These are phyloP conservation scores for Colletotrichum spaethianum DNA, from an alignment of 2,329 filamentous ascomycete species.

Conservation along the genomic window DNA sequence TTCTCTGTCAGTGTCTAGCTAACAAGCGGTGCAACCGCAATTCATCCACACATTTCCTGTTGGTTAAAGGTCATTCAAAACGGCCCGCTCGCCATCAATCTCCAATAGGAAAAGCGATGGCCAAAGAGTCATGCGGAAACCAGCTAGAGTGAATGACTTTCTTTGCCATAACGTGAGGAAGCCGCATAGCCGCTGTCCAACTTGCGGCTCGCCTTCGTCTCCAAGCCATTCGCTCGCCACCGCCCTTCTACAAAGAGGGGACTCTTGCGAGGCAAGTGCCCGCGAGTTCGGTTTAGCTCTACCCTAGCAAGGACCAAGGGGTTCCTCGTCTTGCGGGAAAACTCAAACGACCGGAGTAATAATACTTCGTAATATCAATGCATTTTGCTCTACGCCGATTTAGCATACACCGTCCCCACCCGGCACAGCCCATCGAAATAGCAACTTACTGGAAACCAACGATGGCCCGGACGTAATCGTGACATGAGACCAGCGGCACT, in stretches of 20 bases:
- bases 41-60: slow-evolving; percentile 27
- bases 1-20: slow-evolving; percentile 12
- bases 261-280: slow-evolving; percentile 1
- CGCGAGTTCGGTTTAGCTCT: slow-evolving; percentile 26
- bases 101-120: slow-evolving; percentile 10
- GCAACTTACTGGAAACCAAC: slow-evolving; percentile 30
- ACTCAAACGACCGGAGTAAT: slow-evolving; percentile 16
- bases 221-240: slow-evolving; percentile 10
- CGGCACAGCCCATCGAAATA: slow-evolving; percentile 3
- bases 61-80: neutral
- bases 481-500: neutral
- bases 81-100: neutral
- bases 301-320: slow-evolving; percentile 16
- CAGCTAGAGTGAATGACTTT: neutral
- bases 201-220: slow-evolving; percentile 9
- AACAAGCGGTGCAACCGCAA: slow-evolving; percentile 19
- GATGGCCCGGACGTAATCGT: slow-evolving; percentile 8
- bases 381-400: slow-evolving; percentile 29
- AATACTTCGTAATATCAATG: slow-evolving; percentile 18
- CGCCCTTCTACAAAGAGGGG: neutral
- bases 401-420: slow-evolving; percentile 16
- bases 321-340: slow-evolving; percentile 17
- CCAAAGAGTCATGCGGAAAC: neutral
- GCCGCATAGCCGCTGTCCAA: slow-evolving; percentile 13
- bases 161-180: neutral